These are phyloP conservation scores for Fragaria vesca DNA, from an alignment of 306 rosid genomes.

Conservation along the genomic window DNA sequence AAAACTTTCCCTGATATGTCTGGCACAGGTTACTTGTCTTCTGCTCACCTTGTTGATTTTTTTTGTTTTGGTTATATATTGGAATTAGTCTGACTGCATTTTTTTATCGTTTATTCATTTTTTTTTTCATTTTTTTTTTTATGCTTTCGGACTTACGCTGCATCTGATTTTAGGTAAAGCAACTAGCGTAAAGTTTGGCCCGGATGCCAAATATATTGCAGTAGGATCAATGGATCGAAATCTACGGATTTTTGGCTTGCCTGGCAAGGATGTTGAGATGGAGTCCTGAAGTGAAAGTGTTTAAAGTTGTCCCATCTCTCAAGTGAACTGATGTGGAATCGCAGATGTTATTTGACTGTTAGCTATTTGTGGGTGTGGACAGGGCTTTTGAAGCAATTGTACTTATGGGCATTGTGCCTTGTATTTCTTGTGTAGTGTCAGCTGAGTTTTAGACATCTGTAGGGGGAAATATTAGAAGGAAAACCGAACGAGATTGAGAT, in stretches of 20 bases:
- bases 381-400: constrained; percentile 17
- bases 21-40: constrained; percentile 68
- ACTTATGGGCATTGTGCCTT: constrained; percentile 40
- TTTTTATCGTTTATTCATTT: not conserved
- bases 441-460: constrained; percentile 21
- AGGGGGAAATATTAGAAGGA: not conserved
- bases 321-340: not conserved
- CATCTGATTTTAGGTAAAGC: constrained; percentile 61
- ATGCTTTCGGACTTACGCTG: not conserved
- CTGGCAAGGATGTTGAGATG: constrained; percentile 45
- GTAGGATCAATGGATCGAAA: constrained; percentile 96
- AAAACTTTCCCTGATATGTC: constrained; percentile 94
- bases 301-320: not conserved
- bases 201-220: constrained; percentile 81
- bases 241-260: constrained; percentile 86
- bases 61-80: not conserved
- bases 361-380: not conserved
- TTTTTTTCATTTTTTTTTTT: not conserved
- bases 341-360: not conserved
- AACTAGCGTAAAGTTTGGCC: constrained; percentile 74
- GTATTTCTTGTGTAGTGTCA: constrained; percentile 28
- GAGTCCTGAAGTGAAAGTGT: constrained; percentile 38
- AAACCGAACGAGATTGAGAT: not conserved
- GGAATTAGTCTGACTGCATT: not conserved
- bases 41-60: not conserved